Percentiles rank a stretch among this genome's conserved stretches.
These are phyloP conservation scores for Penicillium griseofulvum DNA, from an alignment of 2,329 filamentous ascomycete species.

Conservation along the genomic window DNA sequence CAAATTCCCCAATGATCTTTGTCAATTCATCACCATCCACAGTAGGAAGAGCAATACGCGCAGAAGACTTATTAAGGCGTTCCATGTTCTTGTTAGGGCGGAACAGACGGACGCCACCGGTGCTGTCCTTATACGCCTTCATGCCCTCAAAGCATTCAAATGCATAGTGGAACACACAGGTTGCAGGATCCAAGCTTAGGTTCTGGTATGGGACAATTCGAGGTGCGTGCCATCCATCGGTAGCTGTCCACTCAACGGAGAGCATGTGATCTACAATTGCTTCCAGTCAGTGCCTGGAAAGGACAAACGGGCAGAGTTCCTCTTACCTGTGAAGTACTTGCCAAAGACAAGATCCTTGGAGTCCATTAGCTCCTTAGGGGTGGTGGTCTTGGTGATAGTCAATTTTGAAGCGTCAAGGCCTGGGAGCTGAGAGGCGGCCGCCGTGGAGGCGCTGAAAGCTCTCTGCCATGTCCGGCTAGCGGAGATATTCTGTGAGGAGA, in stretches of 20 bases:
- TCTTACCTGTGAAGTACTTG: slow-evolving; percentile 77
- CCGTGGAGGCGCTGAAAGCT: slow-evolving; percentile 45
- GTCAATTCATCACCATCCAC: slow-evolving; percentile 73
- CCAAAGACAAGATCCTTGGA: slow-evolving; percentile 87
- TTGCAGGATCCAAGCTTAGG: slow-evolving; percentile 91
- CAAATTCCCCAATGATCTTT: slow-evolving; percentile 76
- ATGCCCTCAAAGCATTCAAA: slow-evolving; percentile 99
- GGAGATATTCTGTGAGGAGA: slow-evolving; percentile 24
- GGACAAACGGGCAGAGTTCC: background rate
- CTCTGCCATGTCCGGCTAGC: slow-evolving; percentile 47
- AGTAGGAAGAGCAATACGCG: slow-evolving; percentile 87
- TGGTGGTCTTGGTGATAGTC: slow-evolving; percentile 68
- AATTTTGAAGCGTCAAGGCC: slow-evolving; percentile 77
- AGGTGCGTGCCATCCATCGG: slow-evolving; percentile 77
- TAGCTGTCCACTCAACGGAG: slow-evolving; percentile 84
- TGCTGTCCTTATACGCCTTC: slow-evolving; percentile 94
- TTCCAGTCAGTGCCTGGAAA: slow-evolving; percentile 17
- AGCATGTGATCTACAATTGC: slow-evolving; percentile 86
- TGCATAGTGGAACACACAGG: slow-evolving; percentile 97
- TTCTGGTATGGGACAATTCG: slow-evolving; percentile 93
- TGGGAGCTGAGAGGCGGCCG: slow-evolving; percentile 47
- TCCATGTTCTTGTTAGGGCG: slow-evolving; percentile 95
- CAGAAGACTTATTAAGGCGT: slow-evolving; percentile 84
- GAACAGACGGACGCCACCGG: slow-evolving; percentile 80
- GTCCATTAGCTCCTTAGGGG: slow-evolving; percentile 70